phyloP scores from a whole-genome alignment of 805 yeast species.

The Jamesozyma rosinii region DNA sequence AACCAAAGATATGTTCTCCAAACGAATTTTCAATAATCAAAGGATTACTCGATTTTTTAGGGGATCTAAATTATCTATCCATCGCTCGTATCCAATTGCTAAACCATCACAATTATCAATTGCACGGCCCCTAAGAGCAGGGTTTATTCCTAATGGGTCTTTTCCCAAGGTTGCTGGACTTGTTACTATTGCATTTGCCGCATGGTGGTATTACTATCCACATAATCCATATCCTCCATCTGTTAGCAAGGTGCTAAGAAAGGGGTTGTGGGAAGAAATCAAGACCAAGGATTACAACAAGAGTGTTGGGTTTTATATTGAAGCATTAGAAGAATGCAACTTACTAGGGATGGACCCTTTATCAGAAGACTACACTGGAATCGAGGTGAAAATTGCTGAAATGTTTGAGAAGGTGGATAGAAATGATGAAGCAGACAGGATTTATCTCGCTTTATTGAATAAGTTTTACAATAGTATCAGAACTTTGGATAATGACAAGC shows the following conservation, averaged over 20 bases:
- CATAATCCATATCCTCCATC: slow-evolving; percentile 56
- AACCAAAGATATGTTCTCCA: too few relatives aligned
- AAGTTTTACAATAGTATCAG: slow-evolving; percentile 36
- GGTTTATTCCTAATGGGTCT: not conserved
- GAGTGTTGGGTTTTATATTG: slow-evolving; percentile 62
- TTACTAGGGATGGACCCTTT: slow-evolving; percentile 41
- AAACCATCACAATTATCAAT: too few relatives aligned
- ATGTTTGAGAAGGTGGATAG: slow-evolving; percentile 66
- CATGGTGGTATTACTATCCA: slow-evolving; percentile 49
- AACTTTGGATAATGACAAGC: not conserved
- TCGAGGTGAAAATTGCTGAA: slow-evolving; percentile 74
- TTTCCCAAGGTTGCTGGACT: not conserved
- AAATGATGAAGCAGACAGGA: slow-evolving; percentile 49
- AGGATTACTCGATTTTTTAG: too few relatives aligned
- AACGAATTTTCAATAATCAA: too few relatives aligned
- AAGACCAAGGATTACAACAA: slow-evolving; percentile 44
- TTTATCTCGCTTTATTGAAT: slow-evolving; percentile 55
- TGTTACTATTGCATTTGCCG: slow-evolving; percentile 4
- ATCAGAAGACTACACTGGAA: slow-evolving; percentile 76
- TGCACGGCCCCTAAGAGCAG: not conserved
- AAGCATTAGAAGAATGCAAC: slow-evolving; percentile 59
- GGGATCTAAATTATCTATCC: too few relatives aligned
- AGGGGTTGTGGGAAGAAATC: slow-evolving; percentile 74
- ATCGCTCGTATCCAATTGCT: too few relatives aligned
- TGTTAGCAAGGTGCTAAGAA: slow-evolving; percentile 63